Conservation (phyloP, 108 stramenopile species). For the Skeletonema menzelii region DNA sequence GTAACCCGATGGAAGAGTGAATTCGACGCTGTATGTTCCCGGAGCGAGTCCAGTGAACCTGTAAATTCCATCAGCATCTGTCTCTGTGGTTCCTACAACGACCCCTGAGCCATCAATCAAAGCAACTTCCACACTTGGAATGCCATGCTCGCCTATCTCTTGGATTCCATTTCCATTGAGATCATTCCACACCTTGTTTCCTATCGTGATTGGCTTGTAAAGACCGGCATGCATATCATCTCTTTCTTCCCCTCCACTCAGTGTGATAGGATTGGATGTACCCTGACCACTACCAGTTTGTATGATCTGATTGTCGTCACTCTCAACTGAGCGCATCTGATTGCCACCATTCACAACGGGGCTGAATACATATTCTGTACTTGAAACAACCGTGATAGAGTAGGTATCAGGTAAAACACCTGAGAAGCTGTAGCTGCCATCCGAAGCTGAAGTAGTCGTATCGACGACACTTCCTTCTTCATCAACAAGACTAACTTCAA, state of each 20-base stretch:
- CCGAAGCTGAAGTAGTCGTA: neutral
- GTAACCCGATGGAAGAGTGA: constrained; percentile 22
- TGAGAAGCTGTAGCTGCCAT: neutral
- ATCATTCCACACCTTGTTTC: constrained; percentile 51
- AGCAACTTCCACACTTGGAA: constrained; percentile 9
- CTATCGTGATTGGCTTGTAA: constrained; percentile 27
- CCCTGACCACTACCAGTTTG: neutral
- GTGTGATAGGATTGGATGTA: constrained; percentile 17
- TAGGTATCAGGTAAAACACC: neutral
- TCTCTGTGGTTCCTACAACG: neutral
- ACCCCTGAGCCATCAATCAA: neutral
- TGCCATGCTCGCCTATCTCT: constrained; percentile 12
- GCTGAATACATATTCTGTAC: neutral
- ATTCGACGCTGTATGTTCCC: constrained; percentile 11
- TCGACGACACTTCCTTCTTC: neutral
- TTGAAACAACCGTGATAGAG: neutral
- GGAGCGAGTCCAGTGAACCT: constrained; percentile 5
- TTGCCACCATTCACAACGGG: neutral
- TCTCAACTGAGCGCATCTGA: neutral
- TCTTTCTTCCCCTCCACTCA: constrained; percentile 6
- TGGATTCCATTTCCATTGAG: constrained; percentile 22
- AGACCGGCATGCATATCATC: constrained; percentile 29
- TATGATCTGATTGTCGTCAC: neutral
- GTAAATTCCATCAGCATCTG: constrained; percentile 10
- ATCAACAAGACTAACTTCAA: neutral